Percentiles rank a stretch among this genome's conserved stretches.
Conservation (phyloP, 495 filamentous ascomycete genomes). For the Trichoderma orchidacearum region DNA sequence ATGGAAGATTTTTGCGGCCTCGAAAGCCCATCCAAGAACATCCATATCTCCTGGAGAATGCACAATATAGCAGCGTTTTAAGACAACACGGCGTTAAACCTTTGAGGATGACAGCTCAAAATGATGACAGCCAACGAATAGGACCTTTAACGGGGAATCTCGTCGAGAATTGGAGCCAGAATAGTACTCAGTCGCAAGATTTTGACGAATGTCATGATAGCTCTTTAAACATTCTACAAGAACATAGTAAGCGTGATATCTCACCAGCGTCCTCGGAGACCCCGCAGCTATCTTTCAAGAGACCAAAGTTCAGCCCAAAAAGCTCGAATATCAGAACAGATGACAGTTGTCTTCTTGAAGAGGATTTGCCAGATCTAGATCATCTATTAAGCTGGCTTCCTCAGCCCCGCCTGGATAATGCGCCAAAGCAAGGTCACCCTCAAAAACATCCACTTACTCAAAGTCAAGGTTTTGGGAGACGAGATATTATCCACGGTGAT, state of each 20-base stretch:
- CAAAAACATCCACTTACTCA: neutral
- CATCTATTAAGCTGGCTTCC: neutral
- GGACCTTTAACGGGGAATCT: conserved; percentile 15
- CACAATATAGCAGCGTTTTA: conserved; percentile 46
- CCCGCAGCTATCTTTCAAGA: too few species aligned
- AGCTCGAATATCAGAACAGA: neutral
- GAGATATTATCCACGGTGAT: neutral
- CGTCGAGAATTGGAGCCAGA: neutral
- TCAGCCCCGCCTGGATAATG: neutral
- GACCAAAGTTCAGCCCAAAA: too few species aligned
- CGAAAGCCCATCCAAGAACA: conserved; percentile 66
- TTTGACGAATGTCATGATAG: neutral
- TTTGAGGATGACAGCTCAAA: conserved; percentile 36
- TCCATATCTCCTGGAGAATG: conserved; percentile 56
- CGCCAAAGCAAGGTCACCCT: too few species aligned
- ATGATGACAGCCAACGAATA: conserved; percentile 10
- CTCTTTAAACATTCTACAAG: neutral
- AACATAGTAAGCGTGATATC: neutral
- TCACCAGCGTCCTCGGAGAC: too few species aligned
- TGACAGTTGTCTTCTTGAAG: neutral
- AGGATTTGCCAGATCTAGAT: neutral
- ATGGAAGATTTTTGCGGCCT: conserved; percentile 41
- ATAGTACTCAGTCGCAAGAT: neutral
- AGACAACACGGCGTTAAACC: conserved; percentile 50
- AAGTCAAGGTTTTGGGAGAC: neutral